phyloP scores from a whole-genome alignment of 257 asterid genomes.

The Lantana camara region DNA sequence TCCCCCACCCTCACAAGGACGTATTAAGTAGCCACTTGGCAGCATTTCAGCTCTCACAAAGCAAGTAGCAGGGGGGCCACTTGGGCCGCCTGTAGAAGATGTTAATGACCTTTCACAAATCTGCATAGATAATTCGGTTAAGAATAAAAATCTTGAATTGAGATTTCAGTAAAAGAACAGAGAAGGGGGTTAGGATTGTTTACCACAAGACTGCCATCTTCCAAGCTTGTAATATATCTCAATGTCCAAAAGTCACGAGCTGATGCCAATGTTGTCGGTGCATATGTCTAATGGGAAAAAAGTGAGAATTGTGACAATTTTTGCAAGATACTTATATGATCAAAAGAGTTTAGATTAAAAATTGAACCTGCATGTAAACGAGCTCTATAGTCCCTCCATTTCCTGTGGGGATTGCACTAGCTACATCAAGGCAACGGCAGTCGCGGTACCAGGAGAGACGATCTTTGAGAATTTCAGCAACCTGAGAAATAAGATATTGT shows the following conservation, averaged over 20 bases:
- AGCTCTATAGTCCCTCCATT: slow-evolving; percentile 96
- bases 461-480: slow-evolving; percentile 94
- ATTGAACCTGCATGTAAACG: slow-evolving; percentile 78
- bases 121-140: slow-evolving; percentile 35
- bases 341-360: too few relatives aligned
- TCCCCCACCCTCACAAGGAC: slow-evolving; percentile 98
- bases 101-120: slow-evolving; percentile 93
- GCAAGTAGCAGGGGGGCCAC: slow-evolving; percentile 74
- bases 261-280: slow-evolving; percentile 92
- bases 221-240: slow-evolving; percentile 78
- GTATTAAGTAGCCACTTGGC: slow-evolving; percentile 86
- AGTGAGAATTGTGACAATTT: too few relatives aligned
- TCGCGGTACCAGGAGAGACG: slow-evolving; percentile 94
- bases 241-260: slow-evolving; percentile 96
- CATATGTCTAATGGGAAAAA: slow-evolving; percentile 56
- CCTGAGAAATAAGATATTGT: slow-evolving; percentile 45
- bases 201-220: slow-evolving; percentile 98
- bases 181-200: slow-evolving; percentile 7
- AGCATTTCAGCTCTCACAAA: slow-evolving; percentile 90
- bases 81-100: slow-evolving; percentile 78
- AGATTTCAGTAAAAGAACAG: not conserved
- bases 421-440: slow-evolving; percentile 81
- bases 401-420: slow-evolving; percentile 77
- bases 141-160: not conserved
- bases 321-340: too few relatives aligned